A percentile compares a stretch with the other conserved stretches of the same genome.
These are phyloP conservation scores for Pestalotiopsis sp. DNA, from an alignment of 2,329 filamentous ascomycete genomes.

Conservation along the genomic window DNA sequence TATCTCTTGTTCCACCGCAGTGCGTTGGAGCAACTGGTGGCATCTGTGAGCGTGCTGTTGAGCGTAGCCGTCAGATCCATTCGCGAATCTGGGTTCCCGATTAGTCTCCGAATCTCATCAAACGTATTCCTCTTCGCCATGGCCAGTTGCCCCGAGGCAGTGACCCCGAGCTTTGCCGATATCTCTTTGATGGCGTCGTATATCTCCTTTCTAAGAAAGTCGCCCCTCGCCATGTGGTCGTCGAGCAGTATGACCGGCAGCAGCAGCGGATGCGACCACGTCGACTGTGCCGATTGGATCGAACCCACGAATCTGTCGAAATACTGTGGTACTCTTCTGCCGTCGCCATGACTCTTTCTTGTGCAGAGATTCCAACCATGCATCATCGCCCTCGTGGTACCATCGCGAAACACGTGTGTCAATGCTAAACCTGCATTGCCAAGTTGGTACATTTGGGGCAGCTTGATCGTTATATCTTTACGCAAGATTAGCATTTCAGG, in stretches of 20 bases:
- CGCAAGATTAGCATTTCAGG: neutral
- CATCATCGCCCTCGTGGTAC: neutral
- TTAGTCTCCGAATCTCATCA: neutral
- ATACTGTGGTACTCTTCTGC: neutral
- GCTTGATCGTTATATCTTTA: neutral
- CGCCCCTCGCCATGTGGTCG: neutral
- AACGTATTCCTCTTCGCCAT: neutral
- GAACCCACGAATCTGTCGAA: neutral
- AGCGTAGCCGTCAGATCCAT: neutral
- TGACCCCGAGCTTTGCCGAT: neutral
- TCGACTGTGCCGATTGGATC: neutral
- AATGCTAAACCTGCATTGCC: neutral
- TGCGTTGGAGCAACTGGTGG: neutral
- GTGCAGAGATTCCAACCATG: neutral
- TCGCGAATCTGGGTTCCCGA: neutral
- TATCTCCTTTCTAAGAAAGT: neutral
- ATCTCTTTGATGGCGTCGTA: neutral
- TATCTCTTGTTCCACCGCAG: neutral
- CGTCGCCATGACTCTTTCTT: neutral
- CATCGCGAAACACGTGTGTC: neutral
- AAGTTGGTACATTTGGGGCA: neutral
- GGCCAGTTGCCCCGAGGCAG: neutral
- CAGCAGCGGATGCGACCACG: neutral
- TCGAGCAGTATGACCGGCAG: neutral
- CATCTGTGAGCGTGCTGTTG: neutral